phyloP scores from a whole-genome alignment of 805 yeast genomes.

The Teunomyces gatunensis region DNA sequence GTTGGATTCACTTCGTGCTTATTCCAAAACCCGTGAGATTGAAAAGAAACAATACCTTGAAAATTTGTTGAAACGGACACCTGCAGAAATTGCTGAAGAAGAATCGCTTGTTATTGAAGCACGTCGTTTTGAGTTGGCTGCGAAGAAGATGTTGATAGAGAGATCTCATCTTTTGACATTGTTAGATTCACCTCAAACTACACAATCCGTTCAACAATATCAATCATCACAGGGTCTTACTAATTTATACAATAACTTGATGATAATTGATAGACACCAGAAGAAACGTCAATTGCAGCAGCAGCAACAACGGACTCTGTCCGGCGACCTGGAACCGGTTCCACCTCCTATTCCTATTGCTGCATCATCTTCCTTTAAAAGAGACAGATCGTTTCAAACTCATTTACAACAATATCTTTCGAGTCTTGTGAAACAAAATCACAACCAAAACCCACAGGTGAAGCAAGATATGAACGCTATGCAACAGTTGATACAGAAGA shows the following conservation, averaged over 20 bases:
- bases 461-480: conserved; percentile 39
- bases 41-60: conserved; percentile 80
- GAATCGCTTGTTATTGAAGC: conserved; percentile 93
- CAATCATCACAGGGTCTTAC: conserved; percentile 86
- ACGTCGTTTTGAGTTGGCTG: conserved; percentile 85
- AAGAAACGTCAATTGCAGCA: conserved; percentile 52
- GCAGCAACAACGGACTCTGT: conserved; percentile 13
- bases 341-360: conserved; percentile 59
- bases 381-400: conserved; percentile 42
- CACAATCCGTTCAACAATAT: conserved; percentile 73
- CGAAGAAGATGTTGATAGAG: conserved; percentile 82
- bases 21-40: conserved; percentile 65
- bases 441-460: conserved; percentile 17
- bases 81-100: conserved; percentile 97
- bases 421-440: conserved; percentile 34
- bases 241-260: conserved; percentile 75
- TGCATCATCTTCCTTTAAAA: conserved; percentile 49
- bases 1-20: conserved; percentile 60
- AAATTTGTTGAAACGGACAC: conserved; percentile 74
- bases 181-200: conserved; percentile 81
- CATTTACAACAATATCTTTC: conserved; percentile 44
- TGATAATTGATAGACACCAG: conserved; percentile 63
- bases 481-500: conserved; percentile 47
- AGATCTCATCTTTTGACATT: conserved; percentile 74
- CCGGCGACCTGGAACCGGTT: conserved; percentile 40